Evolutionary conservation across 768 basidiomycete genomes (phyloP), one percentile per base, ranked within the genome.

Genomic region (Serendipita indica): DNA sequence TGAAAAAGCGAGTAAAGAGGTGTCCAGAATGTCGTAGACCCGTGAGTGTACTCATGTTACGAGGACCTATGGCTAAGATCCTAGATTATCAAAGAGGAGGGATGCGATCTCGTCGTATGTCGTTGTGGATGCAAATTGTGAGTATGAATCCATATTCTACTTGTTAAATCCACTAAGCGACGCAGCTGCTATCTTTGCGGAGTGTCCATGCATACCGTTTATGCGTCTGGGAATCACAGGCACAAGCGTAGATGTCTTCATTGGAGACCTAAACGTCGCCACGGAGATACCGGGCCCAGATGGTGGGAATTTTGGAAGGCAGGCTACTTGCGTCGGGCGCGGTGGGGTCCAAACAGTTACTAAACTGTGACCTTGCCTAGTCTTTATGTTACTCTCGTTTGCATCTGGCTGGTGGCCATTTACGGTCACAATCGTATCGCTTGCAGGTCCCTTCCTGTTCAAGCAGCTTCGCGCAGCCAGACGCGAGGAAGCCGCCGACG

Each of bases 341-440:
- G 49, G 30, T 54, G 49, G 49, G 16, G 20, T 10, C 20, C 49
- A 20, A 25, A 54, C 49, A 32, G n/a, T 16, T 10, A 32, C 30
- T 28, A 25, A 54, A 32, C 30, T 54, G 20, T 28, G 49, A 54
- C 20, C 49, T 27, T 20, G 20, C 12, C 30, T n/a, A 54, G 30
- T 54, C 20, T 54, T 28, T 22, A 43, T 43, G 41, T 32, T 54
- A 25, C 20, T 54, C 30, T 22, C 30, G 49, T 32, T 54, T 10
- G 49, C 49, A 16, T 54, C 49, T 16, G 49, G 49, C 20, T 54
- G 49, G 49, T 54, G 49, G 49, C 49, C 49, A 54, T 60, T 60
- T 3, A n/a, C 33, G 13, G 25, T 60, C 14, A 54, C 59, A 33
- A 20, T 60, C 20, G 46, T 54, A 12, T 18, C 49, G 6, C 32